Evolutionary conservation across 23 red algal genomes (phyloP), one percentile per base, ranked within the genome.

Genomic region (Agarophyton chilense): DNA sequence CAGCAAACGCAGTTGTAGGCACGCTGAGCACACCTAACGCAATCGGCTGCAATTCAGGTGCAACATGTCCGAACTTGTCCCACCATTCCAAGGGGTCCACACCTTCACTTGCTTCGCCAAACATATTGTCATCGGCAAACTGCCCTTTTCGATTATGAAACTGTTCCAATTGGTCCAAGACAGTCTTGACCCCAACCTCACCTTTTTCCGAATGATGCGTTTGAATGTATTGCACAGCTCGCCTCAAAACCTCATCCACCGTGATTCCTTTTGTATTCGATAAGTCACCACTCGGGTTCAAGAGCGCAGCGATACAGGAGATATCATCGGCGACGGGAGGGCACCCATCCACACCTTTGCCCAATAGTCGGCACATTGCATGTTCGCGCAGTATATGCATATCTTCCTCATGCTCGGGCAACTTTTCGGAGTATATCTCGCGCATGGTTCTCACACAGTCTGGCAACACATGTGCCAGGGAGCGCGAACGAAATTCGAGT

Each of bases 371-470:
- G 52, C 64, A 67, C 4, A 26, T 28, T 4, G 34, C 50, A 49
- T 72, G 60, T 16, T 34, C 82, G 10, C 82, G 41, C 40, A 86
- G 61, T 35, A 56, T 11, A 21, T 64, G 82, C n/a, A 86, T n/a
- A 70, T 86, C 82, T 28, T 86, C 65, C 24, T 86, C 64, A 31
- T 70, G 67, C 41, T 86, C 64, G 1, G 44, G 60, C 21, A 53
- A 52, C 50, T 86, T 70, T 45, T 86, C 82, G 18, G 60, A 70
- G 22, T 86, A 72, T 4, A 86, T 14, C 26, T 86, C 82, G 3
- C 82, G 64, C 46, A 86, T 32, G 6, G 82, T 74, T 72, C 82
- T 5, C 22, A 73, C 61, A 54, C 82, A 86, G 46, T 86, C 82
- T 5, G 64, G 46, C 24, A 86, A 21, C 22, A 86, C 64, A 38